Evolutionary conservation across 352 stramenopile species (phyloP), one percentile per base, ranked within the genome.

Genomic region (Saprolegnia diclina): DNA sequence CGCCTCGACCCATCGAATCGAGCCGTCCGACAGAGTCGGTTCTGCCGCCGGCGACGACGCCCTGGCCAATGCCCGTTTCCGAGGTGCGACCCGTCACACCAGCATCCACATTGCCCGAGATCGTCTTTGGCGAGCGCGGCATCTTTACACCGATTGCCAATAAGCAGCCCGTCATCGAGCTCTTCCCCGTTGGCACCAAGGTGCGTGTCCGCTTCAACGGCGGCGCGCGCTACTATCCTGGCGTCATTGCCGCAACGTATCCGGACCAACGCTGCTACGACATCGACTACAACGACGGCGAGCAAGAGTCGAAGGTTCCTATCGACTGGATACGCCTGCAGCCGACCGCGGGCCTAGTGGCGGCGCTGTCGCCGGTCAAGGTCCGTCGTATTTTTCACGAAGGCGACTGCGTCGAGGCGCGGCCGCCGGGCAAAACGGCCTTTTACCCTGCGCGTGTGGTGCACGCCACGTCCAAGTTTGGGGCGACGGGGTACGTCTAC

Each of bases 231-330:
- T 89, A 75, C 53, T 87, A 85, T 35, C 50, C 74, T 18, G 80
- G 81, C 0, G 74, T 73, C 4, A 85, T 92, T 11, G 68, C 73
- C 10, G 67, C 72, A 0, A 76, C 69, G 67, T 71, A 65, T 7
- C 22, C 62, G 0, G 75, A 59, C 53, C 46, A 90, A 52, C 81
- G 82, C 19, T 86, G 77, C 9, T 90, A 85, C 54, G 79, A 91
- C 56, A 77, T 91, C 64, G 81, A 87, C 56, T 92, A 94, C 71
- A 81, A 92, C 72, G 87, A 92, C 73, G 76, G 76, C n/a, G 82
- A 93, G 44, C 75, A 88, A 24, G 83, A 92, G 62, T 50, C 71
- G 0, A 68, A 88, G 26, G 81, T 95, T 0, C 55, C 77, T n/a
- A 24, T 90, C 22, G 81, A 79, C 40, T 79, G 75, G 24, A 89